Conservation (phyloP, 2,329 filamentous ascomycete genomes). For the Ascochyta rabiei region DNA sequence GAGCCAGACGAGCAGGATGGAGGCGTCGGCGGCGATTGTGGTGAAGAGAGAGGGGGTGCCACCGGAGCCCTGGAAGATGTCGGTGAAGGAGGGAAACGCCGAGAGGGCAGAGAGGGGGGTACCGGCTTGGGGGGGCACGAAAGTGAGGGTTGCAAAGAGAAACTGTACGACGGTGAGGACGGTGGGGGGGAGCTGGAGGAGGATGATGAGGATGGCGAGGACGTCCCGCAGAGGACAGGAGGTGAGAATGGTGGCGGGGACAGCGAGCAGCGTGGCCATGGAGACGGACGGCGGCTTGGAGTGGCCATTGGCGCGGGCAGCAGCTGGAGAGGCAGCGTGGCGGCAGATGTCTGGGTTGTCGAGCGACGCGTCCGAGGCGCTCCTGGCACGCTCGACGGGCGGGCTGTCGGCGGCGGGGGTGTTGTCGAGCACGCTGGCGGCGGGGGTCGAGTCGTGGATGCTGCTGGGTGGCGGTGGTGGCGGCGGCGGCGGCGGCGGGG, state of each 20-base stretch:
- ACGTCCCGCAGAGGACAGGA: conserved; percentile 93
- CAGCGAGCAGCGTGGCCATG: conserved; percentile 69
- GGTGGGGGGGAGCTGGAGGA: conserved; percentile 89
- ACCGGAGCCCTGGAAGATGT: conserved; percentile 87
- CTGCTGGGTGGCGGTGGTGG: conserved; percentile 27
- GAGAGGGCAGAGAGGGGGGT: conserved; percentile 77
- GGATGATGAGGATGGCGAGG: conserved; percentile 92
- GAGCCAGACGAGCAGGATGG: conserved; percentile 84
- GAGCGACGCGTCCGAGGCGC: conserved; percentile 52
- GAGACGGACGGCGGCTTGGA: conserved; percentile 69
- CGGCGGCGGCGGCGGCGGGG: not conserved
- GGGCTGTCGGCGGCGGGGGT: conserved; percentile 15
- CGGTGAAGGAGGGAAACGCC: conserved; percentile 77
- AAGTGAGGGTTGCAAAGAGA: conserved; percentile 89
- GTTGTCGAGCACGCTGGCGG: conserved; percentile 7
- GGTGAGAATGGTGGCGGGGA: conserved; percentile 84
- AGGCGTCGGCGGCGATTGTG: conserved; percentile 80
- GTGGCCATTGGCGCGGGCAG: conserved; percentile 65
- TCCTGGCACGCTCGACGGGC: conserved; percentile 46
- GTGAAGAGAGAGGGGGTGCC: conserved; percentile 86
- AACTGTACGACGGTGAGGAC: conserved; percentile 88
- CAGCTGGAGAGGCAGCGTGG: conserved; percentile 56
- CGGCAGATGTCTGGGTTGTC: conserved; percentile 47
- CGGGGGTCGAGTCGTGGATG: conserved; percentile 10
- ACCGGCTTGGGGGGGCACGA: conserved; percentile 78